These are phyloP conservation scores for Mucor mucedo DNA, from an alignment of 371 early-diverging fungal genomes.

Conservation along the genomic window DNA sequence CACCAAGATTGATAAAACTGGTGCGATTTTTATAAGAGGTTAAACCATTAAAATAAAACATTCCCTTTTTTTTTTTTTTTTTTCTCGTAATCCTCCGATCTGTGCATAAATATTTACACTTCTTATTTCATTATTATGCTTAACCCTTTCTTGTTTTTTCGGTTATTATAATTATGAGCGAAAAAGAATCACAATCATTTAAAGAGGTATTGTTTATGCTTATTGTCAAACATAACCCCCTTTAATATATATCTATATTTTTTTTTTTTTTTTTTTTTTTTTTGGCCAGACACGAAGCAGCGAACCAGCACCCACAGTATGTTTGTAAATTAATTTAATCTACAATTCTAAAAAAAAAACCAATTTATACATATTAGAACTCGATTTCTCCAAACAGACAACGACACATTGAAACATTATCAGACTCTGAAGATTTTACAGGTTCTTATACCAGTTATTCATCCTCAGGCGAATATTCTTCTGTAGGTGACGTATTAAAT, in stretches of 20 bases:
- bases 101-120: neutral
- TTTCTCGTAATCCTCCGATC: constrained; percentile 7
- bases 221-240: too few relatives aligned
- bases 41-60: constrained; percentile 24
- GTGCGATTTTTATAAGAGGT: constrained; percentile 61
- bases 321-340: neutral
- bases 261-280: too few relatives aligned
- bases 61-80: neutral
- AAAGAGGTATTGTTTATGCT: too few relatives aligned
- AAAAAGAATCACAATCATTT: too few relatives aligned
- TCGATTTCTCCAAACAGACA: neutral
- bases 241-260: too few relatives aligned
- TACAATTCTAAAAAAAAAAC: neutral
- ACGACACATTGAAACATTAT: neutral
- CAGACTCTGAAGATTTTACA: neutral
- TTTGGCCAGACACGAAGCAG: neutral
- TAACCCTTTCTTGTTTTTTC: neutral
- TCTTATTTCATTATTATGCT: too few relatives aligned
- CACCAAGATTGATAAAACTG: constrained; percentile 50
- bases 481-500: neutral
- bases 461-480: constrained; percentile 2
- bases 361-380: constrained; percentile 8
- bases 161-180: neutral
- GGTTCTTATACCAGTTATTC: constrained; percentile 4
- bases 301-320: neutral